Conservation (phyloP, 768 basidiomycete genomes). For the Pleurotus pulmonarius region DNA sequence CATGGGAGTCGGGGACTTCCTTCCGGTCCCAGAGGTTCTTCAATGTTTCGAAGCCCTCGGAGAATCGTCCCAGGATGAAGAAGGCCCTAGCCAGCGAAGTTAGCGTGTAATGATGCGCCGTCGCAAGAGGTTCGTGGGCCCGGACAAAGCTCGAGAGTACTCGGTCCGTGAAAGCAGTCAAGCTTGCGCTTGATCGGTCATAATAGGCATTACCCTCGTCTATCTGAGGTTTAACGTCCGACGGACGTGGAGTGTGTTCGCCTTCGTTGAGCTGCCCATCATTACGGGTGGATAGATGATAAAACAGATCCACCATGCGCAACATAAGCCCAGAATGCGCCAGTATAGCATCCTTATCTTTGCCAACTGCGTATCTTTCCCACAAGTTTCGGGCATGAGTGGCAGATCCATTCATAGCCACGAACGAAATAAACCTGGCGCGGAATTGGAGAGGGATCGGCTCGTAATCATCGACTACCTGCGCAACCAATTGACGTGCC, state of each 20-base stretch:
- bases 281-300: slow-evolving; percentile 20
- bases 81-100: slow-evolving; percentile 62
- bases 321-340: slow-evolving; percentile 42
- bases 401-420: slow-evolving; percentile 45
- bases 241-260: not conserved
- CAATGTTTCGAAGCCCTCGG: slow-evolving; percentile 45
- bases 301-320: slow-evolving; percentile 49
- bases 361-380: slow-evolving; percentile 47
- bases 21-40: slow-evolving; percentile 39
- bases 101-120: slow-evolving; percentile 45
- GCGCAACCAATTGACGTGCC: slow-evolving; percentile 44
- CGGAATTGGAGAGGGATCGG: slow-evolving; percentile 41
- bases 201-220: slow-evolving; percentile 1
- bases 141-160: slow-evolving; percentile 41
- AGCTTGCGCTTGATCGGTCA: slow-evolving; percentile 5
- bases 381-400: slow-evolving; percentile 50
- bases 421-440: slow-evolving; percentile 43
- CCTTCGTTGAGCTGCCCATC: slow-evolving; percentile 12
- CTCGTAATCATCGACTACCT: slow-evolving; percentile 39
- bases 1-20: slow-evolving; percentile 57
- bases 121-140: slow-evolving; percentile 40
- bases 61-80: slow-evolving; percentile 49
- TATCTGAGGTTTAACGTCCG: not conserved
- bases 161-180: slow-evolving; percentile 35
- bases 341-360: slow-evolving; percentile 34